Evolutionary conservation across 148 eudicot genomes (phyloP).

Genomic region (Heliamphora exappendiculata): DNA sequence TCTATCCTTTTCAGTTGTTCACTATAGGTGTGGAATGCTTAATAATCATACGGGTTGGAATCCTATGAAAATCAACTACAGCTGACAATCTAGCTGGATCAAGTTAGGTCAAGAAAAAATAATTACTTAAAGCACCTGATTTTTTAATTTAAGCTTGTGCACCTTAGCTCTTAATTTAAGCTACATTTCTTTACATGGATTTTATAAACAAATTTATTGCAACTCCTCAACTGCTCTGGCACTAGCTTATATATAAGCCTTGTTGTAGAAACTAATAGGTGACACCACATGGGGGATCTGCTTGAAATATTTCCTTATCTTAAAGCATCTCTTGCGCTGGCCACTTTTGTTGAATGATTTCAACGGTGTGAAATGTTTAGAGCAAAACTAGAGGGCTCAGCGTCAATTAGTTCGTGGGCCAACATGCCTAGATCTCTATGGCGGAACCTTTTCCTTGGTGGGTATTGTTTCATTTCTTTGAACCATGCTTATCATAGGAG

Average conservation of each 20-base stretch:
- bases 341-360: neutral
- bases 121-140: neutral
- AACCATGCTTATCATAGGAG: too few relatives aligned
- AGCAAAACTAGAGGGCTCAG: too few relatives aligned
- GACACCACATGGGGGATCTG: neutral
- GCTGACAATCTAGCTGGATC: constrained; percentile 1
- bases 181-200: neutral
- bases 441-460: too few relatives aligned
- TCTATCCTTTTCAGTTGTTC: neutral
- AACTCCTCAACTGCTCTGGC: neutral
- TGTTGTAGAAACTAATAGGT: neutral
- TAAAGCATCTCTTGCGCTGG: neutral
- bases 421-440: too few relatives aligned
- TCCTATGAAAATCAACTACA: neutral
- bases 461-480: too few relatives aligned
- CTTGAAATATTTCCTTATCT: neutral
- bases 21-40: neutral
- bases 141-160: neutral
- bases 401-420: too few relatives aligned
- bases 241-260: neutral
- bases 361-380: neutral
- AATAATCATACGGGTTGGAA: neutral
- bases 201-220: neutral
- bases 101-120: neutral
- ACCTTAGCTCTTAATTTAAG: neutral